These are phyloP conservation scores for Parathielavia hyrcaniae DNA, from an alignment of 495 filamentous ascomycete genomes.

Conservation along the genomic window DNA sequence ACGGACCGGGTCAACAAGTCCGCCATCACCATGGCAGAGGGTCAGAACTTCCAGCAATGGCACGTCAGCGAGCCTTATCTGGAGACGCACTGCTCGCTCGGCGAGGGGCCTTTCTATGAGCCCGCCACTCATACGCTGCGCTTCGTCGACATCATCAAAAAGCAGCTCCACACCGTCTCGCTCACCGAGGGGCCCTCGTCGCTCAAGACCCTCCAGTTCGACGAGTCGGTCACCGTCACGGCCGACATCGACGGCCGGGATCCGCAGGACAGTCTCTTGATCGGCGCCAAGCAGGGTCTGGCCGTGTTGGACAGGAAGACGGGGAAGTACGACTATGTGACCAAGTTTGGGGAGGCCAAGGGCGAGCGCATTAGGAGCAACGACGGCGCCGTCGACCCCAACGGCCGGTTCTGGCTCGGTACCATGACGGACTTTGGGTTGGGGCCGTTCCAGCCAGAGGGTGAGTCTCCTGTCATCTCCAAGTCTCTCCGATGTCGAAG, in stretches of 20 bases:
- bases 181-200: conserved; percentile 58
- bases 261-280: conserved; percentile 56
- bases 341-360: conserved; percentile 38
- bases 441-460: conserved; percentile 48
- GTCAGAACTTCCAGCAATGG: conserved; percentile 37
- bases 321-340: conserved; percentile 48
- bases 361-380: conserved; percentile 57
- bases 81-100: conserved; percentile 62
- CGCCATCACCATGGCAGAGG: conserved; percentile 22
- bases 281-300: conserved; percentile 76
- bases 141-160: conserved; percentile 83
- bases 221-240: conserved; percentile 68
- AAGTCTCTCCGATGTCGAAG: neutral
- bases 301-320: conserved; percentile 65
- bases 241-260: conserved; percentile 71
- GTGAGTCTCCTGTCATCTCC: conserved; percentile 30
- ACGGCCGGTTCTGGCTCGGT: conserved; percentile 84
- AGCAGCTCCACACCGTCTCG: conserved; percentile 67
- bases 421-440: conserved; percentile 72
- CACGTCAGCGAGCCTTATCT: conserved; percentile 62
- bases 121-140: conserved; percentile 61
- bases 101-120: conserved; percentile 82
- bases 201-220: conserved; percentile 59
- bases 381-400: conserved; percentile 74
- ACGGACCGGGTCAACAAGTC: neutral